Evolutionary conservation across 371 early-diverging fungal genomes (phyloP).

Genomic region (Quaeritorhiza haematococci): DNA sequence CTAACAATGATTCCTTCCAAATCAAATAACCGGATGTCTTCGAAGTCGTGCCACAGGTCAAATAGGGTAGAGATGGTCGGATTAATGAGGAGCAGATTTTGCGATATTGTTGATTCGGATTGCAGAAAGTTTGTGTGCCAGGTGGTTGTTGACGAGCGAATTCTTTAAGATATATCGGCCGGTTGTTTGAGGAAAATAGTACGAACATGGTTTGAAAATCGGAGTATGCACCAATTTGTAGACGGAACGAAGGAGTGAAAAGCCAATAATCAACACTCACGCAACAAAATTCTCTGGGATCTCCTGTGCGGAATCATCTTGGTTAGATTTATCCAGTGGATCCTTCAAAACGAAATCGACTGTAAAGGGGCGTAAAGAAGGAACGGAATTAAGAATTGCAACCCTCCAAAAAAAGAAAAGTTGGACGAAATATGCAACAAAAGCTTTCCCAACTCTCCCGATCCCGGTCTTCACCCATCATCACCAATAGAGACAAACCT

Average conservation of each 20-base stretch:
- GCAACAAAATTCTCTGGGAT: conserved; percentile 31
- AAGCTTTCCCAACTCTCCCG: too few species aligned
- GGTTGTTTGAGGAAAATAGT: too few species aligned
- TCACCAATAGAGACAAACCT: conserved; percentile 18
- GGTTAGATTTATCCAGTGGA: conserved; percentile 39
- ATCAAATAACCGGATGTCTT: conserved; percentile 37
- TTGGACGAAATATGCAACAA: neutral
- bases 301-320: conserved; percentile 9
- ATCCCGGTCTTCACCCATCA: neutral
- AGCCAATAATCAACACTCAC: conserved; percentile 20
- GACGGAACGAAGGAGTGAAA: too few species aligned
- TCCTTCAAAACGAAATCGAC: conserved; percentile 54
- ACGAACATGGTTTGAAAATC: too few species aligned
- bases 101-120: conserved; percentile 22
- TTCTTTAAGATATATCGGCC: too few species aligned
- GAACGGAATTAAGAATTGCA: neutral
- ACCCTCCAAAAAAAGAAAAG: neutral
- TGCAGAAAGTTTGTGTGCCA: conserved; percentile 34
- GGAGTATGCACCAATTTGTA: too few species aligned
- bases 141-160: conserved; percentile 36
- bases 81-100: conserved; percentile 29
- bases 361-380: conserved; percentile 4
- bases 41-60: conserved; percentile 34
- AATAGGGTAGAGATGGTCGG: conserved; percentile 39
- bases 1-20: conserved; percentile 34